phyloP scores from a whole-genome alignment of 768 basidiomycete species.

The Tephrocybe sp. region DNA sequence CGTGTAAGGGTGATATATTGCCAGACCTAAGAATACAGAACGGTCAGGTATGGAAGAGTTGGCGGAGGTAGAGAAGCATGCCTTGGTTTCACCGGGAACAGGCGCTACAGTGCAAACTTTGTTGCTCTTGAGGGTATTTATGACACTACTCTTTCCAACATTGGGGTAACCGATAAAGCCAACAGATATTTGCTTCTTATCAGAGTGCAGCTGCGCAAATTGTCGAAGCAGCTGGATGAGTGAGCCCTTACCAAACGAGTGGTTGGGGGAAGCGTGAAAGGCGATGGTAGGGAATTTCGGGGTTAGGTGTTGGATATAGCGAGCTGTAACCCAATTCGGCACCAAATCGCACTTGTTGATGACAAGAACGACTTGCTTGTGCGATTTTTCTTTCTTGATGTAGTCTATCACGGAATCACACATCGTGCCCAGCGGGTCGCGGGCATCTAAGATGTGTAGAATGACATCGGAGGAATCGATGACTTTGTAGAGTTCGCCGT shows the following conservation, averaged over 20 bases:
- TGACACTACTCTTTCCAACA: slow-evolving; percentile 95
- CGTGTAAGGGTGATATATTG: slow-evolving; percentile 98
- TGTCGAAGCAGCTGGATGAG: slow-evolving; percentile 96
- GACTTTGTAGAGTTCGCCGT: slow-evolving; percentile 98
- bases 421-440: slow-evolving; percentile 93
- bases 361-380: slow-evolving; percentile 95
- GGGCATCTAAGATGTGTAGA: slow-evolving; percentile 91
- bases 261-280: slow-evolving; percentile 98
- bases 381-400: slow-evolving; percentile 92
- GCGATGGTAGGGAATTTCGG: slow-evolving; percentile 95
- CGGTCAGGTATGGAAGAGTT: neutral
- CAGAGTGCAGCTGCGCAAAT: slow-evolving; percentile 94
- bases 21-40: slow-evolving; percentile 64
- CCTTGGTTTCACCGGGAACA: slow-evolving; percentile 96
- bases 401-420: slow-evolving; percentile 94
- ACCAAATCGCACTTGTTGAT: slow-evolving; percentile 99
- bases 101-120: slow-evolving; percentile 98
- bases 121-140: slow-evolving; percentile 97
- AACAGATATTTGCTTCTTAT: slow-evolving; percentile 99
- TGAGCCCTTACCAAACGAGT: slow-evolving; percentile 98
- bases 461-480: slow-evolving; percentile 98
- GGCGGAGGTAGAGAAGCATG: slow-evolving; percentile 22
- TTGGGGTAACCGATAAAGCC: slow-evolving; percentile 99
- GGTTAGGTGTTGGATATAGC: slow-evolving; percentile 94
- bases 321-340: slow-evolving; percentile 97